Evolutionary conservation across 805 yeast genomes (phyloP).

Genomic region (Lipomyces oligophaga): DNA sequence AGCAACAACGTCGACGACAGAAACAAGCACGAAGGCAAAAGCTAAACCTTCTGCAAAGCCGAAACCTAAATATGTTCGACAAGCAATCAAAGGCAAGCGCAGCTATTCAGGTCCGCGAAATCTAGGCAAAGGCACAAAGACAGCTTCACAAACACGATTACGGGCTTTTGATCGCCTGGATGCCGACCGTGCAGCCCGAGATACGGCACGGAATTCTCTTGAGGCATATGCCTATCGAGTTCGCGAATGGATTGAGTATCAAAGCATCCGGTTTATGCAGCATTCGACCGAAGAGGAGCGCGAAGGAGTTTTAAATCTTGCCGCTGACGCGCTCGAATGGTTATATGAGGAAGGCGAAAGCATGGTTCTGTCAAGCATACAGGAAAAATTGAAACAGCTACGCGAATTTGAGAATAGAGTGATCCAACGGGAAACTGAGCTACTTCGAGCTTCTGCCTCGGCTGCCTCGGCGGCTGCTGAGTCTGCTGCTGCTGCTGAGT

Average conservation of each 20-base stretch:
- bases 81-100: slow-evolving; percentile 30
- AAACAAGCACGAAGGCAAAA: slow-evolving; percentile 20
- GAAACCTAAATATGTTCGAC: slow-evolving; percentile 20
- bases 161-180: slow-evolving; percentile 54
- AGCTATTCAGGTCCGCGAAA: slow-evolving; percentile 26
- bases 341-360: slow-evolving; percentile 65
- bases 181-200: slow-evolving; percentile 49
- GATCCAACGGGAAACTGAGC: slow-evolving; percentile 14
- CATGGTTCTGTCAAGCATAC: slow-evolving; percentile 43
- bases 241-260: slow-evolving; percentile 56
- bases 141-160: slow-evolving; percentile 48
- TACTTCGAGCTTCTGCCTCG: not conserved
- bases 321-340: slow-evolving; percentile 61
- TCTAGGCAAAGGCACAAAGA: slow-evolving; percentile 47
- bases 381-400: slow-evolving; percentile 33
- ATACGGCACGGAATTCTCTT: slow-evolving; percentile 60
- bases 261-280: slow-evolving; percentile 36
- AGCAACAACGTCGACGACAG: slow-evolving; percentile 13
- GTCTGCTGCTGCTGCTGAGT: slow-evolving; percentile 1
- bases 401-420: slow-evolving; percentile 25
- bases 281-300: slow-evolving; percentile 33
- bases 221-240: slow-evolving; percentile 72
- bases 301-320: slow-evolving; percentile 31
- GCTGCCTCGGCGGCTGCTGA: slow-evolving; percentile 1
- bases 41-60: slow-evolving; percentile 22